Evolutionary conservation across 2,329 filamentous ascomycete genomes (phyloP).

Genomic region (Teratosphaeria zuluensis): DNA sequence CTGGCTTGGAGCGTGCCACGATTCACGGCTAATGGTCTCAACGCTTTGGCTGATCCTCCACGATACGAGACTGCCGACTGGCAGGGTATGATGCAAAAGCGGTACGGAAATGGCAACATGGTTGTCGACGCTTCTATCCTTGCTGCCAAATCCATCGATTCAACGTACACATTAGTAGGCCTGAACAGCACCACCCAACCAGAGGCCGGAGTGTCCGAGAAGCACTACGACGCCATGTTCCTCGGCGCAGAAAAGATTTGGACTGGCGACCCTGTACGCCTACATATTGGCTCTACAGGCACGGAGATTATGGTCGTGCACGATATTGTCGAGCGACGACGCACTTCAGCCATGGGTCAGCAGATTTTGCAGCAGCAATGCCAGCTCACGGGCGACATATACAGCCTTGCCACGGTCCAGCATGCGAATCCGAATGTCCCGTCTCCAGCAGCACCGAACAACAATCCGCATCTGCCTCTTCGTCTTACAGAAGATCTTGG

Average conservation of each 20-base stretch:
- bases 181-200: constrained; percentile 32
- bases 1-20: constrained; percentile 48
- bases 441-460: constrained; percentile 22
- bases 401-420: constrained; percentile 36
- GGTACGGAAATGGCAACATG: constrained; percentile 38
- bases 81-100: constrained; percentile 31
- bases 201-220: constrained; percentile 28
- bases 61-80: constrained; percentile 44
- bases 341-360: constrained; percentile 10
- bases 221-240: constrained; percentile 46
- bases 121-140: constrained; percentile 50
- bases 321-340: constrained; percentile 33
- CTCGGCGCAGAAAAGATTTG: constrained; percentile 52
- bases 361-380: constrained; percentile 17
- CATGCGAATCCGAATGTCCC: constrained; percentile 26
- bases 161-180: constrained; percentile 45
- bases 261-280: constrained; percentile 48
- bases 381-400: constrained; percentile 42
- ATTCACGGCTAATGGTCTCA: constrained; percentile 39
- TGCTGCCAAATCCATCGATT: constrained; percentile 46
- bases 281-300: constrained; percentile 32
- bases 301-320: constrained; percentile 41
- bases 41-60: constrained; percentile 27
- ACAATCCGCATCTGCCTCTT: constrained; percentile 37
- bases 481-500: constrained; percentile 44